phyloP scores from a whole-genome alignment of 805 yeast genomes.

The Grigorovia humatica region DNA sequence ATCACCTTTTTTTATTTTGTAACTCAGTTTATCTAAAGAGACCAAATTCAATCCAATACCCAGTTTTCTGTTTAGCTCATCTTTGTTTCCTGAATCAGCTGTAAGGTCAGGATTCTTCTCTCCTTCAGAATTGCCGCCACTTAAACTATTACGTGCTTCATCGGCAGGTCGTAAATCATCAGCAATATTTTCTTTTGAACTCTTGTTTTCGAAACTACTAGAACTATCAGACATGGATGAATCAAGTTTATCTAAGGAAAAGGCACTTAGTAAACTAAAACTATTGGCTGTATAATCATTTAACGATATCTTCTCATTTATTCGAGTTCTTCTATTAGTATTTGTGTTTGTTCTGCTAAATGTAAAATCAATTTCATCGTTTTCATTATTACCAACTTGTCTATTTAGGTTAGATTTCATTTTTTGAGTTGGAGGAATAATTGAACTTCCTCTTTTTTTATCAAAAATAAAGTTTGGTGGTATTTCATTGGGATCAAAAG shows the following conservation, averaged over 20 bases:
- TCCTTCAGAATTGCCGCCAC: not conserved
- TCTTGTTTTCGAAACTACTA: conserved; percentile 1
- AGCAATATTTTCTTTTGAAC: not conserved
- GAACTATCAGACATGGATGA: conserved; percentile 1
- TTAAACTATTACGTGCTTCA: too few relatives aligned
- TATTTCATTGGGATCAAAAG: conserved; percentile 14
- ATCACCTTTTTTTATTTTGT: conserved; percentile 17
- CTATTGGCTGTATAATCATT: not conserved
- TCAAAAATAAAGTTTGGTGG: conserved; percentile 8
- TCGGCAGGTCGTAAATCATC: too few relatives aligned
- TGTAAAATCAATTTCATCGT: not conserved
- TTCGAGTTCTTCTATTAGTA: not conserved
- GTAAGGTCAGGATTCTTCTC: not conserved
- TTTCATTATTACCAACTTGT: conserved; percentile 12
- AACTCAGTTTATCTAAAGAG: conserved; percentile 20
- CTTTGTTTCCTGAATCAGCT: not conserved
- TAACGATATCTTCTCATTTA: not conserved
- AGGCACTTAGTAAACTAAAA: not conserved
- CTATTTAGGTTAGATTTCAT: conserved; percentile 22
- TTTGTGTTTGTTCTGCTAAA: too few relatives aligned
- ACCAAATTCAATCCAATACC: conserved; percentile 18
- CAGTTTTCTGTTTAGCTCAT: not conserved
- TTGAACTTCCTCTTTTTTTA: conserved; percentile 6
- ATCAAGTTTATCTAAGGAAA: not conserved
- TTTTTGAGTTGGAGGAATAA: conserved; percentile 8